These are phyloP conservation scores for Geosmithia morbida DNA, from an alignment of 2,329 filamentous ascomycete genomes.

Conservation along the genomic window DNA sequence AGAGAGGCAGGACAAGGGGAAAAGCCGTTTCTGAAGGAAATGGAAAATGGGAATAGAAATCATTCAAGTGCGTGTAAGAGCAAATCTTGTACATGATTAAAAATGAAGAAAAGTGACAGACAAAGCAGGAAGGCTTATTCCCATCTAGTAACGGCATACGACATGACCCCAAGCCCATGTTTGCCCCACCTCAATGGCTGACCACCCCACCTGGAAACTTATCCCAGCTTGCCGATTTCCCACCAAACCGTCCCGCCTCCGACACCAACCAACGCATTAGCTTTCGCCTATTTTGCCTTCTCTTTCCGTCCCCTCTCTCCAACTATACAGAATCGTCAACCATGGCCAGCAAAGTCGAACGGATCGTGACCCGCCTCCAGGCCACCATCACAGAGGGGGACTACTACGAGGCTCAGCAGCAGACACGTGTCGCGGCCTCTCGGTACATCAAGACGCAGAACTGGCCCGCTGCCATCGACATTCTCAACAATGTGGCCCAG, in stretches of 20 bases:
- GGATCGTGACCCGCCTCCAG: conserved; percentile 54
- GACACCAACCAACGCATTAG: neutral
- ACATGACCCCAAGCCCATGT: neutral
- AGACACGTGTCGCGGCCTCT: conserved; percentile 86
- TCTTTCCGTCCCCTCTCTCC: too few relatives aligned
- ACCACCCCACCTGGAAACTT: neutral
- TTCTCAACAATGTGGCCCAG: conserved; percentile 71
- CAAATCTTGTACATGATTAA: too few relatives aligned
- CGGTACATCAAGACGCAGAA: conserved; percentile 83
- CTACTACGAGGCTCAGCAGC: conserved; percentile 97
- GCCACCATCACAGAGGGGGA: conserved; percentile 81
- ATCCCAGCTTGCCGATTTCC: neutral
- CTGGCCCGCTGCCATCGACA: conserved; percentile 74
- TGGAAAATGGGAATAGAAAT: too few relatives aligned
- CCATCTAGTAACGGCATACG: neutral
- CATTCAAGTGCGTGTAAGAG: too few relatives aligned
- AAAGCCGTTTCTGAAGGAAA: too few relatives aligned
- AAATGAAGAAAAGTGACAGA: too few relatives aligned
- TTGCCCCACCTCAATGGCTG: neutral
- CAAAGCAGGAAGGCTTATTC: neutral
- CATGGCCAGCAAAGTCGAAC: conserved; percentile 26
- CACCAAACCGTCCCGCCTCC: neutral
- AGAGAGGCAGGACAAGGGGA: too few relatives aligned
- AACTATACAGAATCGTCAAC: neutral
- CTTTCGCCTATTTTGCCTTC: too few relatives aligned